A percentile compares a stretch with the other conserved stretches of the same genome.
Evolutionary conservation across 2,329 filamentous ascomycete genomes (phyloP).

Genomic region (Monilinia laxa): DNA sequence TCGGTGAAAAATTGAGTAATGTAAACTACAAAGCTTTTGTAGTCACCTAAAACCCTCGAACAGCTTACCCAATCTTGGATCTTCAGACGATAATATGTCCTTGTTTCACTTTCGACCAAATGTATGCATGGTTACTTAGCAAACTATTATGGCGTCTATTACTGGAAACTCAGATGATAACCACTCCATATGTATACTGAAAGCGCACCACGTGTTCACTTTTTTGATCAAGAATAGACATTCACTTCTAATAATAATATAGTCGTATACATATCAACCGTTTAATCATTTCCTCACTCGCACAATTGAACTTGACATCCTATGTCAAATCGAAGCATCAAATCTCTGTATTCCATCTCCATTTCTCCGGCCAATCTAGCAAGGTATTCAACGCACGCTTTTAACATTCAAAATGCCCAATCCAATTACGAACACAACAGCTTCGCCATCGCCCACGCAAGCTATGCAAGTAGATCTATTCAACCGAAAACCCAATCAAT

Average conservation of each 20-base stretch:
- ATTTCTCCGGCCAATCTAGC: background rate
- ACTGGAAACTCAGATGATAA: too few species aligned
- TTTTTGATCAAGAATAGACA: too few species aligned
- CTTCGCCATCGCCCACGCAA: background rate
- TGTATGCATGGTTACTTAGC: too few species aligned
- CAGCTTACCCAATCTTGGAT: too few species aligned
- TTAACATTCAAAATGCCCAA: background rate
- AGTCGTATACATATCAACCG: background rate
- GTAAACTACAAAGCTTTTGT: background rate
- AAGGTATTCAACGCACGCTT: conserved; percentile 3
- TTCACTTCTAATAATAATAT: too few species aligned
- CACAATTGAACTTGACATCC: too few species aligned
- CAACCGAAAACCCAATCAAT: background rate
- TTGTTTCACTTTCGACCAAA: too few species aligned
- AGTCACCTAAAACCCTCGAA: background rate
- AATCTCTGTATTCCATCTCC: background rate
- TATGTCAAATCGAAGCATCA: background rate
- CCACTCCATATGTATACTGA: too few species aligned
- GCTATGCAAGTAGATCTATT: conserved; percentile 1
- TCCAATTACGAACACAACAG: background rate
- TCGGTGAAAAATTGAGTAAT: background rate
- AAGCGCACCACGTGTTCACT: too few species aligned
- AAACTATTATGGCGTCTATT: too few species aligned
- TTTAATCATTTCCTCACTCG: background rate
- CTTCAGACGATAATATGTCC: too few species aligned